phyloP scores from a whole-genome alignment of 352 stramenopile genomes.

The Aphanomyces cochlioides region DNA sequence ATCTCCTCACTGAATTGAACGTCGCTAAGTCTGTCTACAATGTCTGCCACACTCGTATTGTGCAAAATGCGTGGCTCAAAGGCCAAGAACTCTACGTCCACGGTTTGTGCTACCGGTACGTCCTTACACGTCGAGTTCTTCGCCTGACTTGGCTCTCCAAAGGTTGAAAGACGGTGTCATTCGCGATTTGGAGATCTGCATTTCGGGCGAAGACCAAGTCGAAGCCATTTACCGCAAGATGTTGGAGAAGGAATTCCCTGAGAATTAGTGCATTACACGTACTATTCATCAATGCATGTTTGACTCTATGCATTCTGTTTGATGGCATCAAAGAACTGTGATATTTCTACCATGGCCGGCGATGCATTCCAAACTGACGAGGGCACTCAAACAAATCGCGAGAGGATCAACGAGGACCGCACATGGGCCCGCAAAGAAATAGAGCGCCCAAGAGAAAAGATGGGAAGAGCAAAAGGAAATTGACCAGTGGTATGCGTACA shows the following conservation, averaged over 20 bases:
- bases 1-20: conserved; percentile 72
- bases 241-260: conserved; percentile 24
- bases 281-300: too few relatives aligned
- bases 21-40: conserved; percentile 79
- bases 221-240: conserved; percentile 32
- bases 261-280: background rate
- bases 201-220: conserved; percentile 29
- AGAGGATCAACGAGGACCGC: too few relatives aligned
- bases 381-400: too few relatives aligned
- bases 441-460: too few relatives aligned
- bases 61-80: conserved; percentile 55
- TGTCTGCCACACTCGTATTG: conserved; percentile 81
- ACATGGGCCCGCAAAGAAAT: too few relatives aligned
- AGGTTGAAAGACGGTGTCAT: conserved; percentile 30
- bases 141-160: background rate
- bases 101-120: conserved; percentile 44
- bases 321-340: too few relatives aligned
- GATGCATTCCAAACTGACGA: too few relatives aligned
- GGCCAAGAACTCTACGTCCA: conserved; percentile 56
- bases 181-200: conserved; percentile 23
- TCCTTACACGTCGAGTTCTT: background rate
- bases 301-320: too few relatives aligned
- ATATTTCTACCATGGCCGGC: too few relatives aligned
- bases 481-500: too few relatives aligned
- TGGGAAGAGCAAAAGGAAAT: too few relatives aligned